These are phyloP conservation scores for Ophiostoma angusticollis DNA, from an alignment of 2,329 filamentous ascomycete species.

Conservation along the genomic window DNA sequence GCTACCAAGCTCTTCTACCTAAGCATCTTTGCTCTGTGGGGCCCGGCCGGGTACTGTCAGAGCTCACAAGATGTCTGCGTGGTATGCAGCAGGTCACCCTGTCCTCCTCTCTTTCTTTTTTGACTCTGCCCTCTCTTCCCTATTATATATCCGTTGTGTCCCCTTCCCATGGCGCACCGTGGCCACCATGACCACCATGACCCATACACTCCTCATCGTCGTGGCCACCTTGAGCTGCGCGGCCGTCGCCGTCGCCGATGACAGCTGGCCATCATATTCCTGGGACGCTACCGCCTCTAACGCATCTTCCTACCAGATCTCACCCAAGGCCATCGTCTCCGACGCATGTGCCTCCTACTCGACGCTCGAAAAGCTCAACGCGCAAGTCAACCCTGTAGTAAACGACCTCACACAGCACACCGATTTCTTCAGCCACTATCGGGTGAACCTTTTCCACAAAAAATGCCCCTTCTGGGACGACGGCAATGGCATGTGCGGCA, in stretches of 20 bases:
- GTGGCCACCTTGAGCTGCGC: conserved; percentile 3
- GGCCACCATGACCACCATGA: too few relatives aligned
- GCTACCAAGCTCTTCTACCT: conserved; percentile 43
- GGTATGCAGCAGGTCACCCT: conserved; percentile 29
- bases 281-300: conserved; percentile 33
- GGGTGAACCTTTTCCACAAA: conserved; percentile 88
- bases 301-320: conserved; percentile 48
- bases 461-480: conserved; percentile 95
- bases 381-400: conserved; percentile 60
- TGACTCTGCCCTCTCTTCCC: conserved; percentile 7
- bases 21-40: conserved; percentile 43
- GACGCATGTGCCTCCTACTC: conserved; percentile 92
- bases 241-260: conserved; percentile 10
- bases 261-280: too few relatives aligned
- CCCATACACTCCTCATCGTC: conserved; percentile 11
- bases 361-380: conserved; percentile 75
- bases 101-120: conserved; percentile 12
- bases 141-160: too few relatives aligned
- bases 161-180: conserved; percentile 10
- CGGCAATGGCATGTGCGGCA: conserved; percentile 86
- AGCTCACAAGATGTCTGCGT: conserved; percentile 36
- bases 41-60: conserved; percentile 33
- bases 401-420: conserved; percentile 72
- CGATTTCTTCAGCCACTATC: conserved; percentile 97
- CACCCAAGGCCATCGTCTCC: conserved; percentile 75